Evolutionary conservation across 371 early-diverging fungal genomes (phyloP).

Genomic region (Actinomortierella ambigua): DNA sequence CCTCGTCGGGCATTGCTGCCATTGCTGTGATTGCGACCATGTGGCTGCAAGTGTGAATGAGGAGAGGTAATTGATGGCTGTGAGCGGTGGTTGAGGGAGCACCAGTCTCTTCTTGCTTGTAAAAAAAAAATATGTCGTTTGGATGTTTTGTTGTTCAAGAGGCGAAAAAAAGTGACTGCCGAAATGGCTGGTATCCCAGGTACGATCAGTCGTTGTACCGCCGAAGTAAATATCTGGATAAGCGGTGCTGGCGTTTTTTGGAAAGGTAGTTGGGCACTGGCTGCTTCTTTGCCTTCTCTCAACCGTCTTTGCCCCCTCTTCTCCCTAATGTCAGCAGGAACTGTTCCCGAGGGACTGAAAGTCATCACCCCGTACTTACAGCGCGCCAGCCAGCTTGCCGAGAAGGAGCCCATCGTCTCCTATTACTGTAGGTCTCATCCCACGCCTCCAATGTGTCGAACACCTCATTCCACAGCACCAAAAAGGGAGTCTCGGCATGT

Average conservation of each 20-base stretch:
- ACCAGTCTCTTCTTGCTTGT: not conserved
- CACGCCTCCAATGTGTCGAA: too few relatives aligned
- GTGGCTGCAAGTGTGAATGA: not conserved
- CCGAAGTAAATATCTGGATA: too few relatives aligned
- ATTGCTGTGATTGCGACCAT: slow-evolving; percentile 6
- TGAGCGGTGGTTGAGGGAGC: not conserved
- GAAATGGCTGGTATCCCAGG: too few relatives aligned
- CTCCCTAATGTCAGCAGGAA: slow-evolving; percentile 22
- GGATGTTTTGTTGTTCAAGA: not conserved
- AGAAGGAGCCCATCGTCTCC: slow-evolving; percentile 83
- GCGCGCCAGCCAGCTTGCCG: slow-evolving; percentile 73
- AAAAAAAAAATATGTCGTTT: not conserved
- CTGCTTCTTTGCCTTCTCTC: too few relatives aligned
- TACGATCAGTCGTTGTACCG: too few relatives aligned
- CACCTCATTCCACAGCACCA: too few relatives aligned
- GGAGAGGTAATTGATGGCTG: not conserved
- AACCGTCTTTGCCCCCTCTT: too few relatives aligned
- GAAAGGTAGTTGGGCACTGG: too few relatives aligned
- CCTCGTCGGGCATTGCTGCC: slow-evolving; percentile 40
- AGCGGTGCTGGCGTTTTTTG: too few relatives aligned
- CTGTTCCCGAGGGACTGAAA: slow-evolving; percentile 78
- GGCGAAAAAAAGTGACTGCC: not conserved
- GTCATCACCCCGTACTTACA: slow-evolving; percentile 80
- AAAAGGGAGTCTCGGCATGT: too few relatives aligned
- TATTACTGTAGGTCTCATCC: slow-evolving; percentile 81